phyloP scores from a whole-genome alignment of 176 grass and related monocot species.

The Stipa capillata region DNA sequence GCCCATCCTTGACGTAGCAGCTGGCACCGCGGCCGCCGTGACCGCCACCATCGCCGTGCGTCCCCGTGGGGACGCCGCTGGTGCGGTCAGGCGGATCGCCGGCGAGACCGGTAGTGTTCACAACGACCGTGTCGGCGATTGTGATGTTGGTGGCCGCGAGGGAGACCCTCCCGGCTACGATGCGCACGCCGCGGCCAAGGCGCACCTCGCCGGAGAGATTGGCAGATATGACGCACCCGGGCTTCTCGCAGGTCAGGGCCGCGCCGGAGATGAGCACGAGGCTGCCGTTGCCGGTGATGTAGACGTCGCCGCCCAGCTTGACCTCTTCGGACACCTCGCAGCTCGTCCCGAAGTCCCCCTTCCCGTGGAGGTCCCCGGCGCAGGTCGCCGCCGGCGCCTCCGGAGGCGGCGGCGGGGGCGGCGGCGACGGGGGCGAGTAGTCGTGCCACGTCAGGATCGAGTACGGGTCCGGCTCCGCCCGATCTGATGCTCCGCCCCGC shows the following conservation, averaged over 20 bases:
- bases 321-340: constrained; percentile 75
- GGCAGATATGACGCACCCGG: constrained; percentile 62
- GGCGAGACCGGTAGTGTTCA: constrained; percentile 65
- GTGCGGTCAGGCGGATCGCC: constrained; percentile 75
- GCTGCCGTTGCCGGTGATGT: constrained; percentile 74
- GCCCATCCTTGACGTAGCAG: constrained; percentile 78
- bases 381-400: constrained; percentile 60
- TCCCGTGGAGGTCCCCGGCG: constrained; percentile 57
- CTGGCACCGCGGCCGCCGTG: constrained; percentile 86
- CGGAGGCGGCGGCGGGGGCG: constrained; percentile 63
- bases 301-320: constrained; percentile 42
- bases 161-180: constrained; percentile 57
- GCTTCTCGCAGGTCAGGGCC: constrained; percentile 50
- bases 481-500: constrained; percentile 27
- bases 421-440: constrained; percentile 83
- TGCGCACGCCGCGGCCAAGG: constrained; percentile 40
- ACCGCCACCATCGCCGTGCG: constrained; percentile 81
- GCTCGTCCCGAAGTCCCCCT: constrained; percentile 60
- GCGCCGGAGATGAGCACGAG: constrained; percentile 57
- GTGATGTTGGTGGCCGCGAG: constrained; percentile 61
- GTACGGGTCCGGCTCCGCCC: constrained; percentile 38
- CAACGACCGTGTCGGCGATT: constrained; percentile 55
- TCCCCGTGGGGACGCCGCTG: constrained; percentile 77
- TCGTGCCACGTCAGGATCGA: constrained; percentile 98
- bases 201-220: constrained; percentile 69